Conservation (phyloP, 768 basidiomycete genomes). For the Psilocybe tampanensis region DNA sequence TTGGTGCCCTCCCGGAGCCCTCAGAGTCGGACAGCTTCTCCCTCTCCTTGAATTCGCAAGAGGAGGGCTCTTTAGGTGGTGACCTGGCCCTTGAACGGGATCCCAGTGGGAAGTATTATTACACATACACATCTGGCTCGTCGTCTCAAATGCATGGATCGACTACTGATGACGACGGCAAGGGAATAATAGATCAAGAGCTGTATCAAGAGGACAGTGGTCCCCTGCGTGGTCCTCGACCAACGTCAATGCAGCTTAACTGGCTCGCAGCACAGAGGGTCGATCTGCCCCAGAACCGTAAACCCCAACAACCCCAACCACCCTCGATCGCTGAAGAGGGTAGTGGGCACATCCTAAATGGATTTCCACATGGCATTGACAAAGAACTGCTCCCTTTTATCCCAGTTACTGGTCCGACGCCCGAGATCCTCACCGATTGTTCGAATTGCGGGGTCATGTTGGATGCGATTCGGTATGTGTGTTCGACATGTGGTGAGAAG, state of each 20-base stretch:
- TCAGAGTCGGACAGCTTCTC: slow-evolving; percentile 58
- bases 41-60: slow-evolving; percentile 35
- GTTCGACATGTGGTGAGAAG: slow-evolving; percentile 85
- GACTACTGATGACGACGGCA: slow-evolving; percentile 48
- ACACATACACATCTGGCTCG: slow-evolving; percentile 62
- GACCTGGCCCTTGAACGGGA: slow-evolving; percentile 70
- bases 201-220: slow-evolving; percentile 26
- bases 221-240: slow-evolving; percentile 43
- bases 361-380: slow-evolving; percentile 31
- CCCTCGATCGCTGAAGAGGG: slow-evolving; percentile 27
- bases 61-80: slow-evolving; percentile 52
- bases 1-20: slow-evolving; percentile 59
- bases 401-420: slow-evolving; percentile 50
- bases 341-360: slow-evolving; percentile 7
- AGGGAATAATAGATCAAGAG: too few species aligned
- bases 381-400: slow-evolving; percentile 56
- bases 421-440: slow-evolving; percentile 74
- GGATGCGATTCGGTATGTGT: slow-evolving; percentile 88
- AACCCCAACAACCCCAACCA: slow-evolving; percentile 25
- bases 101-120: slow-evolving; percentile 74
- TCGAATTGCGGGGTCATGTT: slow-evolving; percentile 77
- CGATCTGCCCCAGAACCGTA: slow-evolving; percentile 27
- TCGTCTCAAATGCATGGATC: slow-evolving; percentile 58
- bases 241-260: slow-evolving; percentile 65
- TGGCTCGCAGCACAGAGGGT: slow-evolving; percentile 65